Base-by-base conservation (phyloP, 2,329 filamentous ascomycete genomes). In the Huntiella savannae region DNA sequence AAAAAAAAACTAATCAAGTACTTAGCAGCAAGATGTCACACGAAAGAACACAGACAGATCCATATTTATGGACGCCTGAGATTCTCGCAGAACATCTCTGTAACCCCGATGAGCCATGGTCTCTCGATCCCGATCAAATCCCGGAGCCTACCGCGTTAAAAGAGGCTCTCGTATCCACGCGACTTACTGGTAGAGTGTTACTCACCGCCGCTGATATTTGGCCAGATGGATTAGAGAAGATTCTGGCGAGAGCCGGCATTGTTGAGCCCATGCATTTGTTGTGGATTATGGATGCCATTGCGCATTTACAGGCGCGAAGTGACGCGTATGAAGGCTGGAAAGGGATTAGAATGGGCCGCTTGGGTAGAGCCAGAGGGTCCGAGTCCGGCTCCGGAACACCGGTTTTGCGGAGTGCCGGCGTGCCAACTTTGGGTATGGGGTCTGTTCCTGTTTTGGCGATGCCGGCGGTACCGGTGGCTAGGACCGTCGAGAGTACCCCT, bases 51-150 rank as follows among this genome's bases (percentile, higher is more conserved):
- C 32, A 39, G 38, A 48, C 35, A 39, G 83, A 93, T 60, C 84
- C 85, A n/a, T 80, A 77, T 59, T 56, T 69, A 46, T 93, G 85
- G 85, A 70, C 71, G 33, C 66, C 77, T 32, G 74, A 80, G 34
- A 68, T 75, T 33, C 73, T 92, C 8, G 70, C 81, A 7, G 58
- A 66, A 12, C 76, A 79, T 55, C 65, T 92, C 3, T 84, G 78
- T 56, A 65, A 69, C 16, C 55, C 63, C 2, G 56, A 64, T 3
- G 63, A 64, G 41, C 67, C 71, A 7, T 73, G 70, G 69, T 53
- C 52, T 36, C 56, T 57, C 46, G 60, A 60, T 41, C 59, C 56
- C 68, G 0, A 54, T 55, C 35, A 49, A 10, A n/a, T 49, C 32
- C 41, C 49, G 12, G 22, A 35, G 17, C 15, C n/a, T 43, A 40